Base-by-base conservation (phyloP, 1,284 basidiomycete genomes). In the Entoloma clypeatum region DNA sequence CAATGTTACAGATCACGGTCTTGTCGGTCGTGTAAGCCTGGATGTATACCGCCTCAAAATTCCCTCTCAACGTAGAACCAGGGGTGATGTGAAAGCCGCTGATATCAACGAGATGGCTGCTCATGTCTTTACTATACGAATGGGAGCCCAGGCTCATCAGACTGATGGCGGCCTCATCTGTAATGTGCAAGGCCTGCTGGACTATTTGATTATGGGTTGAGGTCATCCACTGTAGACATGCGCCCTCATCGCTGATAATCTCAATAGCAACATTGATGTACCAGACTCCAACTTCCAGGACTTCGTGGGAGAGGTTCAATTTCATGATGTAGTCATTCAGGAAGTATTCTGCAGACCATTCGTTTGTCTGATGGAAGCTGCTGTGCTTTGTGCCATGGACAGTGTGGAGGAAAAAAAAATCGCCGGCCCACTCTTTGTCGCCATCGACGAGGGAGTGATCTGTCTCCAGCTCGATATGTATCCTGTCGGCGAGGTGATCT, bases 11-110 rank as follows among this genome's bases (percentile, higher is more conserved):
- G 2, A 49, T 48, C 5, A 56, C 14, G 0, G 53, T 6, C 22
- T 62, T 63, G 30, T 65, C 63, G 0, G 60, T 64, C 0, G 48
- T 47, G 32, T 63, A 65, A 3, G 55, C 34, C 35, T 63, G 60
- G 0, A 61, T 2, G 23, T 60, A 63, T 0, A n/a, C 9, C 0
- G 37, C 50, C 2, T 53, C 19, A n/a, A 33, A 50, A 0, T 5
- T 19, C 1, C 56, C 54, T 32, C 33, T 17, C 1, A 44, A 44
- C 6, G 30, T 37, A 17, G n/a, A 7, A 1, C 57, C 57, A 4
- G 55, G 55, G 4, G 14, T 22, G 9, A 61, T 50, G 3, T 58
- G 46, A 45, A 52, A 60, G 10, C 59, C 61, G 14, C 55, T 53
- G 26, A 59, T 35, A 2, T 39, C 46, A 1, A 51, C 45, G 10